Conservation (phyloP, 2,329 filamentous ascomycete species). For the Hypoxylon sp. region DNA sequence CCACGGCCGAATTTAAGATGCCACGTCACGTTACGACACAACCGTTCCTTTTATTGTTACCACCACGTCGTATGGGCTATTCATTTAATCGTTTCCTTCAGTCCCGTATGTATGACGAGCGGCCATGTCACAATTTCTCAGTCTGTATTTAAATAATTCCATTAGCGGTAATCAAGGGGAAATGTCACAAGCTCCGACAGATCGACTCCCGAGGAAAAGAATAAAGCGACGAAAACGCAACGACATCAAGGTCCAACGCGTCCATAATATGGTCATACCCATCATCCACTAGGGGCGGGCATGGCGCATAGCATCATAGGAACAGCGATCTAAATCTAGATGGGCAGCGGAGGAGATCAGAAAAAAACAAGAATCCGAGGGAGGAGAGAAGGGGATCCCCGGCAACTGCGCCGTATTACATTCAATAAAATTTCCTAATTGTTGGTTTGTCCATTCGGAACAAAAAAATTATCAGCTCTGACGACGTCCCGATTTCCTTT, state of each 20-base stretch:
- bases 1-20: constrained; percentile 35
- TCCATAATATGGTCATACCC: constrained; percentile 15
- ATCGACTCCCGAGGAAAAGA: constrained; percentile 17
- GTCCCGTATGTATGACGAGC: constrained; percentile 35
- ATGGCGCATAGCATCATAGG: constrained; percentile 14
- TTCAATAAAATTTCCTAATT: constrained; percentile 22
- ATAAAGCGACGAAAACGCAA: constrained; percentile 22
- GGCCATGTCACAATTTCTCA: constrained; percentile 27
- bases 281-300: constrained; percentile 1
- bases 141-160: constrained; percentile 36
- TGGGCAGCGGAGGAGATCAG: background rate
- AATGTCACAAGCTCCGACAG: constrained; percentile 6
- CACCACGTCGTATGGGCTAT: constrained; percentile 23
- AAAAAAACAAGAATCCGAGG: constrained; percentile 1
- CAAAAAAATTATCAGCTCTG: constrained; percentile 14
- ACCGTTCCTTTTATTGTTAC: constrained; percentile 30
- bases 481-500: constrained; percentile 42
- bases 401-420: constrained; percentile 4
- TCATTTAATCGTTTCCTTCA: constrained; percentile 22
- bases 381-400: background rate
- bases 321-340: constrained; percentile 16
- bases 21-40: constrained; percentile 37
- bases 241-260: constrained; percentile 13
- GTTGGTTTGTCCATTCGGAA: constrained; percentile 19
- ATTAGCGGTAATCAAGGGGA: constrained; percentile 26